A percentile compares a stretch with the other conserved stretches of the same genome.
Conservation (phyloP, 768 basidiomycete species). For the Tricholoma sp. region DNA sequence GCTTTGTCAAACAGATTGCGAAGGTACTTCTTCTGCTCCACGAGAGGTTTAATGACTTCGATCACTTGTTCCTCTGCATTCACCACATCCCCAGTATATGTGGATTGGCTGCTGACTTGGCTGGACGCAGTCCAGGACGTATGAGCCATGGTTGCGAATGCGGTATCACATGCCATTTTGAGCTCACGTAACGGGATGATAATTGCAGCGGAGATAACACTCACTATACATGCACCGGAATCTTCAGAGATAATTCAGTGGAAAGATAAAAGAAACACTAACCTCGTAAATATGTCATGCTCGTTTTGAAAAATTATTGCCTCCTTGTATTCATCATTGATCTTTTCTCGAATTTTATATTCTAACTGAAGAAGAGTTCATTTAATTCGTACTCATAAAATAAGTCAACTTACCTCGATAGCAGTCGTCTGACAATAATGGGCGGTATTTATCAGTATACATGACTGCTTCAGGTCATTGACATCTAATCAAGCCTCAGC, state of each 20-base stretch:
- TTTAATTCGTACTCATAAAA: background rate
- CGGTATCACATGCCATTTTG: conserved; percentile 73
- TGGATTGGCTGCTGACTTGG: conserved; percentile 84
- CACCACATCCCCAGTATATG: conserved; percentile 75
- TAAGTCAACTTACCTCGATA: conserved; percentile 53
- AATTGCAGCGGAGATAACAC: conserved; percentile 83
- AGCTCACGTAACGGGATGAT: conserved; percentile 77
- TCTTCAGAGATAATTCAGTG: background rate
- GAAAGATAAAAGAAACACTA: conserved; percentile 11
- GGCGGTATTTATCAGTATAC: conserved; percentile 92
- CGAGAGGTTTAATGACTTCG: conserved; percentile 69
- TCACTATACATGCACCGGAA: conserved; percentile 38
- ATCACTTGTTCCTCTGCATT: conserved; percentile 70
- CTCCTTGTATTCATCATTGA: conserved; percentile 71
- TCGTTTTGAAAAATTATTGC: conserved; percentile 81
- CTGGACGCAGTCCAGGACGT: conserved; percentile 74
- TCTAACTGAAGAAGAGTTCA: conserved; percentile 58
- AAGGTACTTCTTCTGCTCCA: conserved; percentile 94
- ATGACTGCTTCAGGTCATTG: conserved; percentile 73
- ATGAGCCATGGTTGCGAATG: conserved; percentile 71
- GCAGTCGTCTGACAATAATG: conserved; percentile 96
- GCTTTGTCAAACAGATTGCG: conserved; percentile 93
- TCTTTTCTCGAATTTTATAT: conserved; percentile 82
- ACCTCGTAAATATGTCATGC: conserved; percentile 88
- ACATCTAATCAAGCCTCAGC: conserved; percentile 75